Evolutionary conservation across 176 grass and related monocot species (phyloP), one percentile per base, ranked within the genome.

Genomic region (Bromus sterilis): DNA sequence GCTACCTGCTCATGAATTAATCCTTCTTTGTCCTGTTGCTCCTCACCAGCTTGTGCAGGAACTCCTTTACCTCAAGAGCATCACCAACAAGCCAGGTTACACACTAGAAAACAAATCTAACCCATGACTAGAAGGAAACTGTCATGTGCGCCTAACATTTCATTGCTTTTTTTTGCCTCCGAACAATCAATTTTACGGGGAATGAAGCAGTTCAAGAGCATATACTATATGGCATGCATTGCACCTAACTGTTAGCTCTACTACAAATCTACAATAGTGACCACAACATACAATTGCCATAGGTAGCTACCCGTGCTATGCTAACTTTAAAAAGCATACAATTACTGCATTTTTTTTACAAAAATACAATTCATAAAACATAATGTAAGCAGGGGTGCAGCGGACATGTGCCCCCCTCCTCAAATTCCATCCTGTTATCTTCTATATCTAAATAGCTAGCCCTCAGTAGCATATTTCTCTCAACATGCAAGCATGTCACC

Each of bases 21-120:
- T 64, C 64, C 71, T 16, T n/a, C n/a, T n/a, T 69, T 20, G 25
- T 18, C 34, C 43, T 60, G 48, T 39, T 80, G 62, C 62, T 16
- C 46, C 71, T 78, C 79, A 71, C 85, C 80, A 87, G 57, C 74
- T 73, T 78, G 57, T 33, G 6, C 46, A 87, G 66, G 56, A 87
- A 83, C 56, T 87, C 86, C 44, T 72, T 83, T 1, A 87, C 86
- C 86, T 87, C 39, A 23, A 35, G 29, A 23, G 20, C 55, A 40
- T 6, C 16, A 79, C 23, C n/a, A 29, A n/a, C n/a, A n/a, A 56
- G 0, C 56, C 23, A 59, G 18, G 57, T 39, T 61, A 66, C 20
- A 40, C 18, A 49, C 15, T 18, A 18, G 48, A 4, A 49, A 53
- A 32, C 16, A 18, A 51, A 34, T 18, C 25, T 5, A n/a, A n/a